These are phyloP conservation scores for Aquilaria malaccensis DNA, from an alignment of 345 rosid species.

Conservation along the genomic window DNA sequence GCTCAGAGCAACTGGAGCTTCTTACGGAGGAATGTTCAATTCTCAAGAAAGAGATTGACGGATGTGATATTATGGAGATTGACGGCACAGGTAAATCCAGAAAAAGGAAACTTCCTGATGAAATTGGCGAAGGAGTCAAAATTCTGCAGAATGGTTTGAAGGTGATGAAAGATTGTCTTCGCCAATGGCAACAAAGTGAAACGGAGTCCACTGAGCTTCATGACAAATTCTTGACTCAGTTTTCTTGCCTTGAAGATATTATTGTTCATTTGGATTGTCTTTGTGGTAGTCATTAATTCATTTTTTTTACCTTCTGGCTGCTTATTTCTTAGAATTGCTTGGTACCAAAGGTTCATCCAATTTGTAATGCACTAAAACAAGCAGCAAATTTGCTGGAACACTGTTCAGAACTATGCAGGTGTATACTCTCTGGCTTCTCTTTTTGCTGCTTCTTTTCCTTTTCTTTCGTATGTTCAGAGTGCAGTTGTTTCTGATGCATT, in stretches of 20 bases:
- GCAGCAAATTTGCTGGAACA: not conserved
- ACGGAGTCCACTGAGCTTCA: slow-evolving; percentile 37
- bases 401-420: slow-evolving; percentile 1
- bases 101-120: slow-evolving; percentile 84
- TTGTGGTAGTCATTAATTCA: slow-evolving; percentile 22
- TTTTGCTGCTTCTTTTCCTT: not conserved
- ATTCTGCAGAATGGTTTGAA: slow-evolving; percentile 68
- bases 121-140: slow-evolving; percentile 64
- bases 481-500: too few relatives aligned
- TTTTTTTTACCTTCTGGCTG: not conserved
- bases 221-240: slow-evolving; percentile 47
- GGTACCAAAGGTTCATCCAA: not conserved
- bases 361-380: not conserved
- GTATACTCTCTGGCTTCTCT: not conserved
- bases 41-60: slow-evolving; percentile 36
- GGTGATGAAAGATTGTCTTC: slow-evolving; percentile 52
- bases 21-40: slow-evolving; percentile 51
- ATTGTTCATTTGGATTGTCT: slow-evolving; percentile 48
- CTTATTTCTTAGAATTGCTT: not conserved
- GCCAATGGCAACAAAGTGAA: slow-evolving; percentile 44
- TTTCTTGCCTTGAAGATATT: slow-evolving; percentile 59
- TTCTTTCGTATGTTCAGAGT: not conserved
- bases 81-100: slow-evolving; percentile 27
- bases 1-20: slow-evolving; percentile 39
- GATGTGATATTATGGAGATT: slow-evolving; percentile 23